Conservation (phyloP, 2,329 filamentous ascomycete genomes). For the Alternaria triticimaculans region DNA sequence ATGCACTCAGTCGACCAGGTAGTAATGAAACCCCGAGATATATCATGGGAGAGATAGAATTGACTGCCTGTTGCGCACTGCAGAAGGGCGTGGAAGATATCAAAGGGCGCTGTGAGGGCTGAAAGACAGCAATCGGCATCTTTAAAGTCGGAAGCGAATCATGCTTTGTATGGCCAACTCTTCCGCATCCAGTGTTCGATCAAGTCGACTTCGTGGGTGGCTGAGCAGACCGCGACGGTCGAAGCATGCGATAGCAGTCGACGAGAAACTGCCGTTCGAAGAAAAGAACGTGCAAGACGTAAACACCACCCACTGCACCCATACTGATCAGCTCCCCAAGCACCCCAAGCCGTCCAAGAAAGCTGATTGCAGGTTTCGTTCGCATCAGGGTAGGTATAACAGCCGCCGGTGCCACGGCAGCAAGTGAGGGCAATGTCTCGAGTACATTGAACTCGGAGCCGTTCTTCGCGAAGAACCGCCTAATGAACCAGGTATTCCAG, state of each 20-base stretch:
- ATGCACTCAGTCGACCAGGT: background rate
- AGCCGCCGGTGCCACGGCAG: conserved; percentile 47
- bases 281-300: conserved; percentile 44
- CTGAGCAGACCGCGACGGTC: conserved; percentile 13
- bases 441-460: conserved; percentile 25
- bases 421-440: conserved; percentile 27
- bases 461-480: conserved; percentile 39
- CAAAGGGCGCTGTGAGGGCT: background rate
- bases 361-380: conserved; percentile 27
- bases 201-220: background rate
- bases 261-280: conserved; percentile 42
- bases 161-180: background rate
- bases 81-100: background rate
- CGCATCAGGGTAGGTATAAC: conserved; percentile 48
- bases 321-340: conserved; percentile 52
- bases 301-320: conserved; percentile 45
- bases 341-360: conserved; percentile 46
- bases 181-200: background rate
- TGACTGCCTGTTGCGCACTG: background rate
- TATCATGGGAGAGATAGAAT: background rate
- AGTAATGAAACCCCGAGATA: background rate
- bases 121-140: background rate
- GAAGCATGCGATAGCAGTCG: conserved; percentile 45
- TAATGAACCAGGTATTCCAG: conserved; percentile 81
- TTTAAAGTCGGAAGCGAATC: background rate